phyloP scores from a whole-genome alignment of 208 protist species.

The Crithidia sp. region DNA sequence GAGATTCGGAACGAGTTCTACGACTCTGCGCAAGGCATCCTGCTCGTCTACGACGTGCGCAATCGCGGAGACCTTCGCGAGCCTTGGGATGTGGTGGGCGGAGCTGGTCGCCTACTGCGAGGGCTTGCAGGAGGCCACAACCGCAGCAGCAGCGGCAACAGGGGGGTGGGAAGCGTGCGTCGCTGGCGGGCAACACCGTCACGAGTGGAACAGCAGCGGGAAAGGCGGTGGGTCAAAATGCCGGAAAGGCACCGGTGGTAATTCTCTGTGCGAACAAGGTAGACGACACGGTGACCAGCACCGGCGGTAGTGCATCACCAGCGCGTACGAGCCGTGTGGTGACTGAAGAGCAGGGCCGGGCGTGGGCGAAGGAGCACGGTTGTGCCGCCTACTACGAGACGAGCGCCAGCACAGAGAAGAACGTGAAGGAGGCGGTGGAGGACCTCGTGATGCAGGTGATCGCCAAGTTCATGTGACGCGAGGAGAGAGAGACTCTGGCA shows the following conservation, averaged over 20 bases:
- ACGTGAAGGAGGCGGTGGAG: conserved; percentile 66
- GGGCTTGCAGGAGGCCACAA: conserved; percentile 1
- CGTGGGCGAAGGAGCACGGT: conserved; percentile 64
- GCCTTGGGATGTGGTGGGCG: conserved; percentile 71
- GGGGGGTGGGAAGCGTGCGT: conserved; percentile 23
- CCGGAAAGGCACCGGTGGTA: conserved; percentile 38
- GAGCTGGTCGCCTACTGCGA: conserved; percentile 63
- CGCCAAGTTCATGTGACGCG: conserved; percentile 56
- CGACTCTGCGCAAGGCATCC: conserved; percentile 90
- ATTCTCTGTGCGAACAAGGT: conserved; percentile 79
- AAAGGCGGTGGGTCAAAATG: conserved; percentile 41
- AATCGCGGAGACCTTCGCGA: conserved; percentile 57
- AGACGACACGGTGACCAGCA: conserved; percentile 38
- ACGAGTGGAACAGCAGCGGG: conserved; percentile 53
- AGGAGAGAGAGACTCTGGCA: too few species aligned
- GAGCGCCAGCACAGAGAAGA: conserved; percentile 60
- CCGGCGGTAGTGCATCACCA: conserved; percentile 1
- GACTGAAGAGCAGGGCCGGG: conserved; percentile 53
- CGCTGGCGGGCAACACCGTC: conserved; percentile 12
- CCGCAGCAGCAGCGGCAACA: not conserved
- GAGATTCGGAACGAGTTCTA: conserved; percentile 98
- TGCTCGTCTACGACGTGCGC: conserved; percentile 83
- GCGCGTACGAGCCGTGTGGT: conserved; percentile 44
- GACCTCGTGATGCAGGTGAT: conserved; percentile 65
- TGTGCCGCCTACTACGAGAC: conserved; percentile 79